A percentile compares a stretch with the other conserved stretches of the same genome.
These are phyloP conservation scores for Salvia sclarea DNA, from an alignment of 305 asterid genomes.

Conservation along the genomic window DNA sequence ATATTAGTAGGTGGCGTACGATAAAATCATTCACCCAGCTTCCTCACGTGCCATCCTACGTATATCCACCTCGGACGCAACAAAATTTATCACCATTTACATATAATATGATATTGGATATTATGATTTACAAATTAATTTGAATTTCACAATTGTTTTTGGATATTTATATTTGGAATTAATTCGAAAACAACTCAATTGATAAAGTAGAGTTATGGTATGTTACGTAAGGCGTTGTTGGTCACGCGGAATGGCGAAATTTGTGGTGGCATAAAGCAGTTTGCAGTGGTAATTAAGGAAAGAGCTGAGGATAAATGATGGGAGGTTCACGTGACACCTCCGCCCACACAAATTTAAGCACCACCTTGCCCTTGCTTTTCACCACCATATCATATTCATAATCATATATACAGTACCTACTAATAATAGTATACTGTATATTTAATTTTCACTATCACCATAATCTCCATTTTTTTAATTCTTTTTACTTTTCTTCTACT, in stretches of 20 bases:
- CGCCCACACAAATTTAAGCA: neutral
- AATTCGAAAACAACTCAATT: neutral
- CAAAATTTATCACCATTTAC: neutral
- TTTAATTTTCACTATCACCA: neutral
- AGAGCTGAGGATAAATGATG: neutral
- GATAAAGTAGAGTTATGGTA: neutral
- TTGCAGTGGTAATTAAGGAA: neutral
- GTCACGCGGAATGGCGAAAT: neutral
- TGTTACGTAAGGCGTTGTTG: neutral
- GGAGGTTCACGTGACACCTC: neutral
- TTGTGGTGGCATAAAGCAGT: neutral
- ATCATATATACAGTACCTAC: no score
- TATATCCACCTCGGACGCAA: neutral
- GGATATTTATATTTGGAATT: no score
- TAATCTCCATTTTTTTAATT: neutral
- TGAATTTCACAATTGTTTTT: no score
- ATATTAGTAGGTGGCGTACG: constrained; percentile 62
- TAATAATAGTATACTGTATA: no score
- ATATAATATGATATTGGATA: no score
- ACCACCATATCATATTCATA: neutral
- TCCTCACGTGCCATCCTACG: constrained; percentile 39
- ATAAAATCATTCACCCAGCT: constrained; percentile 48
- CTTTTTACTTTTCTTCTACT: no score
- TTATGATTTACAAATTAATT: no score
- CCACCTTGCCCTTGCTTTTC: neutral